Evolutionary conservation across 805 yeast species (phyloP), one percentile per base, ranked within the genome.

Genomic region (Sporopachydermia lactativora): DNA sequence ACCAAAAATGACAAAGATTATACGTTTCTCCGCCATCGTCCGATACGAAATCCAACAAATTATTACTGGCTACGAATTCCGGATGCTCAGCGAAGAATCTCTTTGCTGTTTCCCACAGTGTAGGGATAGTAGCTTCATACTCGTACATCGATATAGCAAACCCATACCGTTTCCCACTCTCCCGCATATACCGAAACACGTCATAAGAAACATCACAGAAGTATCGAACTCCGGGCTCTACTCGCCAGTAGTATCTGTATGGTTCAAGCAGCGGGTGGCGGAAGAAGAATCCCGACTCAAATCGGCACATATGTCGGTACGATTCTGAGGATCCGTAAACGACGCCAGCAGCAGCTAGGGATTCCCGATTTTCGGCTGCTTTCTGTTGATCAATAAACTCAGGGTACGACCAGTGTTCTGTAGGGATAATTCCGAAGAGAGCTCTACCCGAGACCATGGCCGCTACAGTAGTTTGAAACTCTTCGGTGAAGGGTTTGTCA

Each of bases 231-330:
- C 76, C 82, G 15, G 96, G 95, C 60, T 86, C 96, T 42, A 86
- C 94, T 62, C 96, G 75, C 96, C 96, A 86, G 67, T 86, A 86
- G 70, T 79, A 86, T 45, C 81, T 85, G 58, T 76, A 85, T n/a
- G 82, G 78, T 42, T 65, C 66, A 68, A 86, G 57, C 43, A 81
- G 54, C 36, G 78, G 78, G 55, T 83, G 92, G 60, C 78, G 73
- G 68, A 72, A 85, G 62, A 86, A 86, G 62, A 85, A 81, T 1
- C 96, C 96, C 13, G 92, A 79, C 60, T 84, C 94, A 54, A 70
- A 86, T 54, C 96, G 71, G 59, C 96, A 85, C 96, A 85, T 85
- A 59, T 85, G 94, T 64, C 95, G 75, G 46, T 63, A 64, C 2
- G 84, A 73, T 45, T 63, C 68, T 14, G 78, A 71, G 46, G 70